Conservation (phyloP, 2,329 filamentous ascomycete species). For the Colletotrichum melonis region DNA sequence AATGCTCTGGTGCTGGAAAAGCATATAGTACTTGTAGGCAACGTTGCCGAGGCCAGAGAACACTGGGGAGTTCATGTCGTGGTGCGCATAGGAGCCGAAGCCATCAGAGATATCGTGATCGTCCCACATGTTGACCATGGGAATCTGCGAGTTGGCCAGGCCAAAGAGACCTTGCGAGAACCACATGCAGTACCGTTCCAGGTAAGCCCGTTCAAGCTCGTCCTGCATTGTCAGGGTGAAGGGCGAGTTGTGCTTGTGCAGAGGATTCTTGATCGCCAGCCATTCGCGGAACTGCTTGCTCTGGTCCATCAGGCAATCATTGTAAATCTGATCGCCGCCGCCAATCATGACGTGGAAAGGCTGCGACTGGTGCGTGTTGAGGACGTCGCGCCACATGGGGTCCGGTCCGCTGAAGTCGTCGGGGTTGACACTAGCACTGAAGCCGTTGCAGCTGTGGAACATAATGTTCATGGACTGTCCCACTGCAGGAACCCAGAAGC, state of each 20-base stretch:
- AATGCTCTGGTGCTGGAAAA: slow-evolving; percentile 96
- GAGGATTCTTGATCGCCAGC: slow-evolving; percentile 82
- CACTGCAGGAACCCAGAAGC: slow-evolving; percentile 92
- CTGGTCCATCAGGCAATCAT: slow-evolving; percentile 83
- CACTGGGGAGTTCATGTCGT: slow-evolving; percentile 90
- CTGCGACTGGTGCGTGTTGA: slow-evolving; percentile 89
- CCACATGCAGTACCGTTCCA: slow-evolving; percentile 91
- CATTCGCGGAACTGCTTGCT: slow-evolving; percentile 84
- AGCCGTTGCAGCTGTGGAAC: slow-evolving; percentile 98
- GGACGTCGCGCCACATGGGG: slow-evolving; percentile 94
- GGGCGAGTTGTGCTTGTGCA: slow-evolving; percentile 81
- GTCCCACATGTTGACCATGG: slow-evolving; percentile 98
- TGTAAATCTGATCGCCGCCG: slow-evolving; percentile 97
- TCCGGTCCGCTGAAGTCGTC: slow-evolving; percentile 91
- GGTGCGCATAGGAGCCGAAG: slow-evolving; percentile 91
- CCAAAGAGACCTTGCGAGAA: slow-evolving; percentile 95
- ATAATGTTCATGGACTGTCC: slow-evolving; percentile 96
- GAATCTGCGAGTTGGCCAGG: slow-evolving; percentile 93
- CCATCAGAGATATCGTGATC: slow-evolving; percentile 95
- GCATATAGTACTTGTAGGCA: slow-evolving; percentile 98
- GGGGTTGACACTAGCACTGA: slow-evolving; percentile 82
- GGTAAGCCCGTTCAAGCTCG: slow-evolving; percentile 88
- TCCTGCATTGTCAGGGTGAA: slow-evolving; percentile 87
- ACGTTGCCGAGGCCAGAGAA: slow-evolving; percentile 91
- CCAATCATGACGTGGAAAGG: slow-evolving; percentile 99